These are phyloP conservation scores for Candida railenensis DNA, from an alignment of 805 yeast species.

Conservation along the genomic window DNA sequence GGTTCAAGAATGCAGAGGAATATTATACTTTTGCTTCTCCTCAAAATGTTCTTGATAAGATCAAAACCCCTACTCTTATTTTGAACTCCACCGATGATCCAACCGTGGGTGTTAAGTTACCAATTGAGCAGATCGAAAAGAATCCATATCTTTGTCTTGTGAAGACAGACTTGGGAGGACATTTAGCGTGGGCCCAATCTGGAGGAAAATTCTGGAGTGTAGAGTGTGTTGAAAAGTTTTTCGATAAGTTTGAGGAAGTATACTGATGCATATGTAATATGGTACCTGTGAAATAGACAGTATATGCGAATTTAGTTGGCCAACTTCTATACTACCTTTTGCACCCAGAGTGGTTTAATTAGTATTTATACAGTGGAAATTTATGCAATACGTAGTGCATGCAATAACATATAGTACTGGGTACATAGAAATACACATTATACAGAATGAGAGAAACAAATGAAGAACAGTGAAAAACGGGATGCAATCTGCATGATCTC, in stretches of 20 bases:
- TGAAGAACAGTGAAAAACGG: too few relatives aligned
- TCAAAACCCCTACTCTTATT: constrained; percentile 63
- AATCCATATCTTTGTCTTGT: constrained; percentile 63
- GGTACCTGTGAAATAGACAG: too few relatives aligned
- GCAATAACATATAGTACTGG: too few relatives aligned
- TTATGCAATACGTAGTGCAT: too few relatives aligned
- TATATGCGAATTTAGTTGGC: too few relatives aligned
- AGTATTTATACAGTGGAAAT: too few relatives aligned
- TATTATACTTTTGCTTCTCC: constrained; percentile 69
- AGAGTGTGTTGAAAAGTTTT: constrained; percentile 34
- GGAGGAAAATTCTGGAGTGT: constrained; percentile 64
- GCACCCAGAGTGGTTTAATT: too few relatives aligned
- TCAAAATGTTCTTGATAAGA: constrained; percentile 44
- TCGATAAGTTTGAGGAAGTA: constrained; percentile 20
- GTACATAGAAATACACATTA: too few relatives aligned
- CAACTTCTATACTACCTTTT: too few relatives aligned
- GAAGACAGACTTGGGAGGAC: constrained; percentile 74
- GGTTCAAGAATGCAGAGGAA: constrained; percentile 60
- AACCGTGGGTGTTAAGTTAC: constrained; percentile 57
- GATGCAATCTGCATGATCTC: too few relatives aligned
- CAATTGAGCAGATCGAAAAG: constrained; percentile 44
- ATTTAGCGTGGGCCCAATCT: constrained; percentile 71
- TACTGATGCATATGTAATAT: too few relatives aligned
- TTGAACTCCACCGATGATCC: constrained; percentile 78
- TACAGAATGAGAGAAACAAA: too few relatives aligned